Conservation (phyloP, 495 filamentous ascomycete species). For the Xylaria sp. region DNA sequence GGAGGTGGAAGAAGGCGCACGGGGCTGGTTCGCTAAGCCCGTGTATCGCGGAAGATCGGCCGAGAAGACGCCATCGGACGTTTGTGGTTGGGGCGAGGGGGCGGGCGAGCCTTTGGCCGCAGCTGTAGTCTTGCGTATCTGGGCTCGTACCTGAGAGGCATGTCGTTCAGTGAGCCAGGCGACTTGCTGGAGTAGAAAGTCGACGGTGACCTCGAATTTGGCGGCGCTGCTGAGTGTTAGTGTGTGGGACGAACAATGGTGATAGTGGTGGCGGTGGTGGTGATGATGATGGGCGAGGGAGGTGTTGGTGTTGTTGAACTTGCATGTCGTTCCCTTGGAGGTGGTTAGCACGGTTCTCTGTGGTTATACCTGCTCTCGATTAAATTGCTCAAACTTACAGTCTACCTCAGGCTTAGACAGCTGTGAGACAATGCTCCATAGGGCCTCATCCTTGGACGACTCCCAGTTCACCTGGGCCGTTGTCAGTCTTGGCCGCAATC, state of each 20-base stretch:
- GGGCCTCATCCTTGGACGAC: constrained; percentile 77
- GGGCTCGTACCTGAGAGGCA: constrained; percentile 83
- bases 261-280: not conserved
- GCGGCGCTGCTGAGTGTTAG: constrained; percentile 47
- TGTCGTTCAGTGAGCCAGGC: constrained; percentile 95
- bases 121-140: constrained; percentile 76
- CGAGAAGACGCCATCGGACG: constrained; percentile 48
- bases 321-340: constrained; percentile 80
- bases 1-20: constrained; percentile 69
- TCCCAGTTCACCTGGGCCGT: constrained; percentile 61
- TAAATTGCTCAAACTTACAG: constrained; percentile 63
- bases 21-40: constrained; percentile 58
- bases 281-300: not conserved
- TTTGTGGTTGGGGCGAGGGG: constrained; percentile 60
- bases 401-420: constrained; percentile 79
- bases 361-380: not conserved
- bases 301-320: not conserved
- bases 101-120: constrained; percentile 56
- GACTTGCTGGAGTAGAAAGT: constrained; percentile 92
- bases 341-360: constrained; percentile 23
- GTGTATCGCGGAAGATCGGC: constrained; percentile 66
- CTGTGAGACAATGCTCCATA: constrained; percentile 91
- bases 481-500: constrained; percentile 13
- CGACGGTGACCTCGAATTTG: constrained; percentile 70
- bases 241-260: constrained; percentile 28